phyloP scores from a whole-genome alignment of 1,139 yeast genomes.

The Yamadazyma jaroonii region DNA sequence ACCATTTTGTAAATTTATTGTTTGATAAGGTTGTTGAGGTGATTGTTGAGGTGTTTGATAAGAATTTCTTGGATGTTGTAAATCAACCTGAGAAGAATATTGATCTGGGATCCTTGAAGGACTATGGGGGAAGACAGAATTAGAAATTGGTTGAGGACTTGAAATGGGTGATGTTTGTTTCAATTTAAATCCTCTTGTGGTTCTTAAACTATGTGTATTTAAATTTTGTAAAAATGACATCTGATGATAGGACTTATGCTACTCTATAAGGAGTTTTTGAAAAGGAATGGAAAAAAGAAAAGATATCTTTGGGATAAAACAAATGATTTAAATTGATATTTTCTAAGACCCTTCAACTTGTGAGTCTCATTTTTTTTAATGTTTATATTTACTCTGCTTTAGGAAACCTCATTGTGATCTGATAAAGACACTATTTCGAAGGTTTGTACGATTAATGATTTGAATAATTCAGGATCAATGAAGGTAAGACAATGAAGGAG shows the following conservation, averaged over 20 bases:
- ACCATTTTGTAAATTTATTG: slow-evolving; percentile 20
- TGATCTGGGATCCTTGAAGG: slow-evolving; percentile 16
- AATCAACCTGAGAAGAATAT: slow-evolving; percentile 3
- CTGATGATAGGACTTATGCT: background rate
- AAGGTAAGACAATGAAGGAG: background rate
- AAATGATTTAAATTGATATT: background rate
- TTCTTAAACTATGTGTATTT: slow-evolving; percentile 52
- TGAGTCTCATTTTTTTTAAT: slow-evolving; percentile 4
- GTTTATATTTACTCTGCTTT: slow-evolving; percentile 8
- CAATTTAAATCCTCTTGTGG: slow-evolving; percentile 54
- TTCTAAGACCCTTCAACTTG: slow-evolving; percentile 5
- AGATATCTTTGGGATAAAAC: background rate
- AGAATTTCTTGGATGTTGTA: slow-evolving; percentile 13
- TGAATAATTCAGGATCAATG: background rate
- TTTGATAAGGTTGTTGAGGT: slow-evolving; percentile 24
- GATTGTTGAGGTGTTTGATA: slow-evolving; percentile 14
- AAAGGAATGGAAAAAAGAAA: no score
- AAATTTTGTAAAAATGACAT: slow-evolving; percentile 47
- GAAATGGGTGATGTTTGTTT: slow-evolving; percentile 43
- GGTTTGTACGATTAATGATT: no score
- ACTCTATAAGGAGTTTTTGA: no score
- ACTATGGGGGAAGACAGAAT: slow-evolving; percentile 31
- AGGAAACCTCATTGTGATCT: slow-evolving; percentile 5
- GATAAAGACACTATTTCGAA: background rate
- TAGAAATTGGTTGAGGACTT: slow-evolving; percentile 37